Base-by-base conservation (phyloP, 2,329 filamentous ascomycete species). In the Penicillium sp. region DNA sequence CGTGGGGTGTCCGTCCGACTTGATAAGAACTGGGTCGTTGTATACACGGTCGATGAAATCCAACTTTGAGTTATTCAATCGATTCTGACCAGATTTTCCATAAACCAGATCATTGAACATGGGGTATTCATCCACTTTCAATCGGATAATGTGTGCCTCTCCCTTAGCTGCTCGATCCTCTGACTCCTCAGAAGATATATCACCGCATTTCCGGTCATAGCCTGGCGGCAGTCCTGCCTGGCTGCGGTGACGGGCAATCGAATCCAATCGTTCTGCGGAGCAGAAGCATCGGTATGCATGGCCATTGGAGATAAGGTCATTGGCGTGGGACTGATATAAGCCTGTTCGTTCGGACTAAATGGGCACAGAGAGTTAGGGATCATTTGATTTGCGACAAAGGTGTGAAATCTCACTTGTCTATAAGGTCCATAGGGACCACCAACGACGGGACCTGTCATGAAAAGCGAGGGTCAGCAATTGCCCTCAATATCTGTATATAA, bases 251-350 rank as follows among this genome's bases (percentile, higher is more conserved):
- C 82, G 79, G 54, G 86, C 89, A 60, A 89, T 83, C 8, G 79
- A 75, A 55, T 89, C 82, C 4, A 96, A 80, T 31, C 88, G 84
- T 54, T 90, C 83, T 0, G 86, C 73, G 0, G 85, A 85, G 75
- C 94, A 99, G 78, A 99, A 99, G 73, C 94, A 99, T 59, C 93
- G 86, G 72, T 97, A 99, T 7, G 91, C 94, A 57, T 87, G 82
- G 10, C 86, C 89, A 8, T 81, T 79, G 5, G 85, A 74, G 4
- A 99, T 72, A 13, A 99, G 79, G 13, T 82, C 75, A 40, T 88
- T 72, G 7, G 88, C 86, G 68, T 96, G 85, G 53, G 85, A 72
- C 59, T 81, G 79, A 71, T 99, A 97, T 16, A 90, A 77, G 1
- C 77, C 71, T 2, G 90, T 85, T 53, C 94, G 82, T 71, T 97